Conservation (phyloP, 1,284 basidiomycete genomes). For the Pseudozyma hubeiensis region DNA sequence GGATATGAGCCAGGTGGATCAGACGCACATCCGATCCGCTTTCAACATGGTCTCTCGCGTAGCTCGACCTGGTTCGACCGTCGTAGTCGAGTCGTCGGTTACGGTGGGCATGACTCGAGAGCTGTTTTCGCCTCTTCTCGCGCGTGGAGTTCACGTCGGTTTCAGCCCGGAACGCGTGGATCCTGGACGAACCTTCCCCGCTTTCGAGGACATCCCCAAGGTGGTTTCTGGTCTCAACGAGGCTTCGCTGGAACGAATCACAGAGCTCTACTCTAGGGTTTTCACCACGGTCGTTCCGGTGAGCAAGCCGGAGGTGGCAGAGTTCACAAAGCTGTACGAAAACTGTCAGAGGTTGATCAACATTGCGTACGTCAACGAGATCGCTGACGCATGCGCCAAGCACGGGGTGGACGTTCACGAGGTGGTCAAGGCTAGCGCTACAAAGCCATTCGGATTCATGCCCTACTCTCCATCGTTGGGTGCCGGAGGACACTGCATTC, state of each 20-base stretch:
- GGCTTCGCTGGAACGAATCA: slow-evolving; percentile 24
- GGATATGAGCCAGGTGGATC: slow-evolving; percentile 22
- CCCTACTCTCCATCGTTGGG: slow-evolving; percentile 30
- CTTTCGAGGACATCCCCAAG: slow-evolving; percentile 41
- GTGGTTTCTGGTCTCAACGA: slow-evolving; percentile 33
- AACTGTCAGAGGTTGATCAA: slow-evolving; percentile 40
- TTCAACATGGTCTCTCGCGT: slow-evolving; percentile 28
- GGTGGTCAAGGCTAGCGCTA: slow-evolving; percentile 27
- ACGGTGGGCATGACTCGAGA: slow-evolving; percentile 41
- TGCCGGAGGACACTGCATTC: slow-evolving; percentile 41
- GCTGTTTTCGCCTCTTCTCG: slow-evolving; percentile 29
- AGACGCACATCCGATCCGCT: slow-evolving; percentile 30
- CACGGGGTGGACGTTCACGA: slow-evolving; percentile 40
- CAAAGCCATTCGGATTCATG: slow-evolving; percentile 47
- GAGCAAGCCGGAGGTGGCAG: slow-evolving; percentile 30
- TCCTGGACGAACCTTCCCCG: slow-evolving; percentile 32
- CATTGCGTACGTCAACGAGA: slow-evolving; percentile 51
- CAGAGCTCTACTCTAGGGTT: slow-evolving; percentile 26
- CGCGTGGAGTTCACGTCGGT: slow-evolving; percentile 27
- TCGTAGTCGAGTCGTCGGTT: slow-evolving; percentile 37
- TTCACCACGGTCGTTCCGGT: slow-evolving; percentile 39
- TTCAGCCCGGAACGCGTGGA: slow-evolving; percentile 43
- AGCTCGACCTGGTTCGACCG: slow-evolving; percentile 32
- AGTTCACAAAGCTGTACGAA: slow-evolving; percentile 45
- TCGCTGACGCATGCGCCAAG: slow-evolving; percentile 34